Conservation (phyloP, 306 rosid species). For the Gynostemma pentaphyllum region DNA sequence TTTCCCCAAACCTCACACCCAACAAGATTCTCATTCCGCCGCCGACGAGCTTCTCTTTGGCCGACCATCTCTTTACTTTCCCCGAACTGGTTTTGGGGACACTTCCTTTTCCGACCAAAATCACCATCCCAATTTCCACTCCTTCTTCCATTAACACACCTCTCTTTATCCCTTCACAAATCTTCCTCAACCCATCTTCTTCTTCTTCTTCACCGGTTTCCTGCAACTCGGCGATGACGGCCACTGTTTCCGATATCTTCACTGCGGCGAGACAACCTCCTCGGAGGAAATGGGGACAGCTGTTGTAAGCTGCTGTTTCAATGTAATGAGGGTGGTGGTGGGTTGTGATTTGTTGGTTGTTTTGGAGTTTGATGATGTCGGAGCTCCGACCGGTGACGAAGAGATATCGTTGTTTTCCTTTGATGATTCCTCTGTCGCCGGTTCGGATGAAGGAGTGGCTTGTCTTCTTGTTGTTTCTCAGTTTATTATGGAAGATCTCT, state of each 20-base stretch:
- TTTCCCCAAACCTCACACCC: constrained; percentile 35
- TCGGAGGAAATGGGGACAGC: constrained; percentile 32
- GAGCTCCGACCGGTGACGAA: constrained; percentile 52
- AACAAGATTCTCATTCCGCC: constrained; percentile 41
- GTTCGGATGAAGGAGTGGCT: constrained; percentile 44
- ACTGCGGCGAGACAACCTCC: constrained; percentile 60
- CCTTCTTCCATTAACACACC: constrained; percentile 29
- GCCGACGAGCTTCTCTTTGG: constrained; percentile 34
- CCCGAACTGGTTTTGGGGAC: constrained; percentile 83
- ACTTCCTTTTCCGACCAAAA: constrained; percentile 39
- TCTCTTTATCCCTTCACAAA: constrained; percentile 35
- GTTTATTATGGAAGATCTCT: constrained; percentile 35
- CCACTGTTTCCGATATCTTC: constrained; percentile 14
- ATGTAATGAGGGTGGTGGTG: constrained; percentile 64
- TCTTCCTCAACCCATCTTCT: constrained; percentile 12
- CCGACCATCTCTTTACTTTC: constrained; percentile 46
- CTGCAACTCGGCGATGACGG: constrained; percentile 56
- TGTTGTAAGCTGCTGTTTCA: constrained; percentile 40
- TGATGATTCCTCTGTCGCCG: constrained; percentile 56
- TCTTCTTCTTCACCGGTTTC: constrained; percentile 16
- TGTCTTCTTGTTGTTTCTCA: constrained; percentile 21
- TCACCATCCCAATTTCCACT: constrained; percentile 46
- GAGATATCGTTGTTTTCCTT: constrained; percentile 45
- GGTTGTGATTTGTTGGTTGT: constrained; percentile 23
- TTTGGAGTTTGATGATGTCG: constrained; percentile 33